These are phyloP conservation scores for Fusarium tjaetaba DNA, from an alignment of 2,329 filamentous ascomycete species.

Conservation along the genomic window DNA sequence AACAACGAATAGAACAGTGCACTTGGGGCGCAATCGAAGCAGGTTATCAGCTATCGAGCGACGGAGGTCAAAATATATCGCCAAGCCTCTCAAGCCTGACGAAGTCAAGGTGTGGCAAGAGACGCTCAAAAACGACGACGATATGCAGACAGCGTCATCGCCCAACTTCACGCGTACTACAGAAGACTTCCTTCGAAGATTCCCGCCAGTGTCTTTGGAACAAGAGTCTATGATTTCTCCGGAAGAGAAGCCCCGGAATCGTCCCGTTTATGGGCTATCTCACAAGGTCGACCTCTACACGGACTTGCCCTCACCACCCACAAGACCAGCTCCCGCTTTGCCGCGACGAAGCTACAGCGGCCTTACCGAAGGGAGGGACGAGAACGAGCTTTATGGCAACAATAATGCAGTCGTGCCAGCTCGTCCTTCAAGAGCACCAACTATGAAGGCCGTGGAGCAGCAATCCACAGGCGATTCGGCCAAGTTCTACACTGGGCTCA, in stretches of 20 bases:
- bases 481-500: conserved; percentile 67
- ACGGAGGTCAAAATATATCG: conserved; percentile 57
- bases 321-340: conserved; percentile 73
- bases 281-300: conserved; percentile 54
- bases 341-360: conserved; percentile 83
- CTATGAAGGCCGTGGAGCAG: conserved; percentile 49
- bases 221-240: conserved; percentile 69
- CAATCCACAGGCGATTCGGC: conserved; percentile 56
- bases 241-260: conserved; percentile 30
- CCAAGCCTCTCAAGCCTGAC: conserved; percentile 78
- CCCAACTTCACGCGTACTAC: conserved; percentile 72
- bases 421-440: conserved; percentile 52
- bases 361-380: conserved; percentile 59
- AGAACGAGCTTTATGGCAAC: conserved; percentile 50
- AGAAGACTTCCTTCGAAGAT: conserved; percentile 86
- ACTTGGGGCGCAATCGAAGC: conserved; percentile 44
- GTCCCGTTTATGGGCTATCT: conserved; percentile 44
- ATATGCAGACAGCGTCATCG: conserved; percentile 59
- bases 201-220: conserved; percentile 73
- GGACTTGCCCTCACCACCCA: conserved; percentile 66
- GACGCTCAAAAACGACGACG: conserved; percentile 75
- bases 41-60: conserved; percentile 46
- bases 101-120: conserved; percentile 86
- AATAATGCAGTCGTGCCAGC: conserved; percentile 52
- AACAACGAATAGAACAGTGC: conserved; percentile 23